Evolutionary conservation across 2,329 filamentous ascomycete species (phyloP).

Genomic region (Xylaria sp.): DNA sequence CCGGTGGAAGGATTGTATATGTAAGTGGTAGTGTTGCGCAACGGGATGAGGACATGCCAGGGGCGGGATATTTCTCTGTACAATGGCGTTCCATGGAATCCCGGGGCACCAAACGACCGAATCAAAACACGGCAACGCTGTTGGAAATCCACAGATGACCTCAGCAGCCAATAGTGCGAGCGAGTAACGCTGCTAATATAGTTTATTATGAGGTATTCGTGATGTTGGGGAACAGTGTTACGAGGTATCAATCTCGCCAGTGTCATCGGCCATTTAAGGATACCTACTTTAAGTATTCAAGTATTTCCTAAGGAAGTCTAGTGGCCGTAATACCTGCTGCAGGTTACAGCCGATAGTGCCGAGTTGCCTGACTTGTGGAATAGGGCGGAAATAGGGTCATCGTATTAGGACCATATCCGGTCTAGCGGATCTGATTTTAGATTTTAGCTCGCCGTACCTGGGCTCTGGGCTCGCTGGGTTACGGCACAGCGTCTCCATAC

Average conservation of each 20-base stretch:
- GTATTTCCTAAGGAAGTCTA: constrained; percentile 7
- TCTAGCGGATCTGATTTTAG: constrained; percentile 25
- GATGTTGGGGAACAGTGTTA: not conserved
- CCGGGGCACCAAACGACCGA: not conserved
- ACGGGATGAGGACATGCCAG: not conserved
- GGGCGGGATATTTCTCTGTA: not conserved
- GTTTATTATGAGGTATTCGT: not conserved
- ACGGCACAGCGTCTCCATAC: too few relatives aligned
- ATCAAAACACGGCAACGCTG: not conserved
- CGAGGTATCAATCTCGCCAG: not conserved
- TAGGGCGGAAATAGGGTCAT: constrained; percentile 1
- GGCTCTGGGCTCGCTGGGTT: too few relatives aligned
- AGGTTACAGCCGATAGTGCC: constrained; percentile 7
- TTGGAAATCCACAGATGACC: not conserved
- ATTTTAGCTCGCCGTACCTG: constrained; percentile 17
- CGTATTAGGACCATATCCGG: constrained; percentile 4
- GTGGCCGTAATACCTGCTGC: constrained; percentile 2
- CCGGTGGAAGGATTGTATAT: not conserved
- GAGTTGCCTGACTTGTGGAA: constrained; percentile 7
- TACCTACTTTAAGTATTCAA: too few relatives aligned
- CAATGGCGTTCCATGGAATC: not conserved
- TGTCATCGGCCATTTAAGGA: too few relatives aligned
- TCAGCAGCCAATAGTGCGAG: not conserved
- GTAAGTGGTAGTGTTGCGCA: too few relatives aligned
- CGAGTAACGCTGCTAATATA: not conserved